Evolutionary conservation across 2,329 filamentous ascomycete genomes (phyloP).

Genomic region (Moelleriella libera): DNA sequence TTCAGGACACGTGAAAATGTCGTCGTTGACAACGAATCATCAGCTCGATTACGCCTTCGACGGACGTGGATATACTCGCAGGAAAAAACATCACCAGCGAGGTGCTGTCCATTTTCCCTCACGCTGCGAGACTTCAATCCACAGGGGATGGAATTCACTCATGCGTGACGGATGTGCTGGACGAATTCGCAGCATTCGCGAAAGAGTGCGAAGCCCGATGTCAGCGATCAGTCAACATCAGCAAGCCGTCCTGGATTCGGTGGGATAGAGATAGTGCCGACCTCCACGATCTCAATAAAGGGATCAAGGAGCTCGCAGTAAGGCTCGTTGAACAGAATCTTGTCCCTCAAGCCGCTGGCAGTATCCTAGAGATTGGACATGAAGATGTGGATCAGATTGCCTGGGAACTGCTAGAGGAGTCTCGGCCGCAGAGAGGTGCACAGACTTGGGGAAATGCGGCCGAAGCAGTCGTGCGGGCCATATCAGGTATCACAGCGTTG

Average conservation of each 20-base stretch:
- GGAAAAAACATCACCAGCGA: not conserved
- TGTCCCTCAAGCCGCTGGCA: conserved; percentile 9
- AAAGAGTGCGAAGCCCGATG: conserved; percentile 11
- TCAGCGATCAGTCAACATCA: conserved; percentile 7
- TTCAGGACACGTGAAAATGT: not conserved
- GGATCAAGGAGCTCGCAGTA: conserved; percentile 9
- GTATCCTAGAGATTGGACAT: not conserved
- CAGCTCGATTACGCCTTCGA: not conserved
- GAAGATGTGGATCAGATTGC: conserved; percentile 18
- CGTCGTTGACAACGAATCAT: not conserved
- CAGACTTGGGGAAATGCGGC: conserved; percentile 19
- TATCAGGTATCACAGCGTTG: conserved; percentile 10
- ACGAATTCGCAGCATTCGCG: conserved; percentile 8
- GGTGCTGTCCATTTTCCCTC: not conserved
- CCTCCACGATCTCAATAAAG: conserved; percentile 14
- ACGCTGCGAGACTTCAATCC: not conserved
- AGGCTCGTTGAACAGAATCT: conserved; percentile 11
- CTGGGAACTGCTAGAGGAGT: conserved; percentile 16
- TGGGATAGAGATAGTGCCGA: conserved; percentile 19
- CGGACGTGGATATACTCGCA: not conserved
- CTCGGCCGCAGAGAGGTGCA: conserved; percentile 7
- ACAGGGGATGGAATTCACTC: not conserved
- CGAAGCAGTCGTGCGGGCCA: conserved; percentile 12
- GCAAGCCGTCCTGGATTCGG: conserved; percentile 13
- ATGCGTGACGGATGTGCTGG: conserved; percentile 1